Percentiles rank a stretch among this genome's conserved stretches.
Evolutionary conservation across 148 eudicot genomes (phyloP).

Genomic region (Silene conica): DNA sequence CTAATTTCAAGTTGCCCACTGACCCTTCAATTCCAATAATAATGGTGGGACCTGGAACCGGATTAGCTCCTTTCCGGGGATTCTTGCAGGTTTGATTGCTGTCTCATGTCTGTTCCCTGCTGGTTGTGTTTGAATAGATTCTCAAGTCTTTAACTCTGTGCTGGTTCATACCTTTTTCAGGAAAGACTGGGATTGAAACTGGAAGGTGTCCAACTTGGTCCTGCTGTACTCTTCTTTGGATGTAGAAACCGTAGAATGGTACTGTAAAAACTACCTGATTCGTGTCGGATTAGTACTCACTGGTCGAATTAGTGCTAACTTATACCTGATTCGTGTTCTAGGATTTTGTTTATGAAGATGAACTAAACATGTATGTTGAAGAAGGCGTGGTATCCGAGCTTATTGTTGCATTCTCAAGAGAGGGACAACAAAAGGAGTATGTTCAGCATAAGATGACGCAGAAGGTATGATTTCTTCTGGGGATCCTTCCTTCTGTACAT

Average conservation of each 20-base stretch:
- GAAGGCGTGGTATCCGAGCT: constrained; percentile 74
- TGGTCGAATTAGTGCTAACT: not conserved
- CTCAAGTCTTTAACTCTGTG: not conserved
- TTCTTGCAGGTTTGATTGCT: constrained; percentile 59
- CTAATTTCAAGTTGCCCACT: constrained; percentile 75
- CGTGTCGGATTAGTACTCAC: not conserved
- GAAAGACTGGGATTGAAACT: constrained; percentile 75
- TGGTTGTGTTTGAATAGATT: not conserved
- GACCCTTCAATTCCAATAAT: constrained; percentile 61
- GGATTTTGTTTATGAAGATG: constrained; percentile 87
- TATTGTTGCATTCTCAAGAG: constrained; percentile 77
- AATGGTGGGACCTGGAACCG: constrained; percentile 96
- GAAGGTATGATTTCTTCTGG: constrained; percentile 39
- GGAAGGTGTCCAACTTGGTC: constrained; percentile 67
- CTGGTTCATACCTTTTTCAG: constrained; percentile 34
- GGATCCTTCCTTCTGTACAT: not conserved
- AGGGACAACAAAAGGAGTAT: constrained; percentile 73
- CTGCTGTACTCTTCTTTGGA: constrained; percentile 75
- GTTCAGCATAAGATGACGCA: constrained; percentile 87
- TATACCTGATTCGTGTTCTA: constrained; percentile 24
- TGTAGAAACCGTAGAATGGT: constrained; percentile 89
- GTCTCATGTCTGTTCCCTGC: not conserved
- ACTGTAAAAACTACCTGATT: not conserved
- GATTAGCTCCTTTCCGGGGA: constrained; percentile 90
- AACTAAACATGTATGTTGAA: constrained; percentile 58